Evolutionary conservation across 2,329 filamentous ascomycete species (phyloP).

Genomic region (Coniochaeta sp.): DNA sequence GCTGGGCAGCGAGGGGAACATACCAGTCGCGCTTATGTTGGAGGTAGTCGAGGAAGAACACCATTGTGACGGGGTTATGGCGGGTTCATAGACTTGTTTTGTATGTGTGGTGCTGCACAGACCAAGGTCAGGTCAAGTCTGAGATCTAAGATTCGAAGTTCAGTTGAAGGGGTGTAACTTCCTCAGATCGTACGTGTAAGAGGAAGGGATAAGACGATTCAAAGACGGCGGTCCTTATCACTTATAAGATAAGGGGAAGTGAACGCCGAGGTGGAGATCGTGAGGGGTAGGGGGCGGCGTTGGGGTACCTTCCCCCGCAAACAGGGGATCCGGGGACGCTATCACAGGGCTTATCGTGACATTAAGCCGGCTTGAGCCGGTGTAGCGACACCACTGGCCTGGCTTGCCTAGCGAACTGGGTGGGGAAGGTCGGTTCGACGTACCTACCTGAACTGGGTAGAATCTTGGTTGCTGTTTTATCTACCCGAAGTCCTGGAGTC

Average conservation of each 20-base stretch:
- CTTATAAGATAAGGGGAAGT: not conserved
- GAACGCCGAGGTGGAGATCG: not conserved
- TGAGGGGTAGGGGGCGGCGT: conserved; percentile 1
- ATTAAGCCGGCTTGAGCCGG: conserved; percentile 1
- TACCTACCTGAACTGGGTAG: conserved; percentile 1
- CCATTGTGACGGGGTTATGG: no score
- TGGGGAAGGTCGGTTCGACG: not conserved
- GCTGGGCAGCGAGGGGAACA: conserved; percentile 21
- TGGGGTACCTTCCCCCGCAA: not conserved
- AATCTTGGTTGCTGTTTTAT: not conserved
- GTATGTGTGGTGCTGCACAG: not conserved
- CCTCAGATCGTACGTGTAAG: not conserved
- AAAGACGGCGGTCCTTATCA: not conserved
- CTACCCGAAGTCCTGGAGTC: no score
- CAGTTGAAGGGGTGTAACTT: no score
- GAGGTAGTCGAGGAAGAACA: conserved; percentile 49
- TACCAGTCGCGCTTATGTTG: conserved; percentile 68
- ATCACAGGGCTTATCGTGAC: not conserved
- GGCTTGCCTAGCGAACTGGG: no score
- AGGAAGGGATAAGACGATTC: not conserved
- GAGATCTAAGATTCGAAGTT: no score
- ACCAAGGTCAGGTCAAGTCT: not conserved
- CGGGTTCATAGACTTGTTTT: not conserved
- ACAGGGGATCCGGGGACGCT: not conserved
- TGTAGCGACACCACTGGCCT: no score